These are phyloP conservation scores for Jasminum sambac DNA, from an alignment of 257 asterid species.

Conservation along the genomic window DNA sequence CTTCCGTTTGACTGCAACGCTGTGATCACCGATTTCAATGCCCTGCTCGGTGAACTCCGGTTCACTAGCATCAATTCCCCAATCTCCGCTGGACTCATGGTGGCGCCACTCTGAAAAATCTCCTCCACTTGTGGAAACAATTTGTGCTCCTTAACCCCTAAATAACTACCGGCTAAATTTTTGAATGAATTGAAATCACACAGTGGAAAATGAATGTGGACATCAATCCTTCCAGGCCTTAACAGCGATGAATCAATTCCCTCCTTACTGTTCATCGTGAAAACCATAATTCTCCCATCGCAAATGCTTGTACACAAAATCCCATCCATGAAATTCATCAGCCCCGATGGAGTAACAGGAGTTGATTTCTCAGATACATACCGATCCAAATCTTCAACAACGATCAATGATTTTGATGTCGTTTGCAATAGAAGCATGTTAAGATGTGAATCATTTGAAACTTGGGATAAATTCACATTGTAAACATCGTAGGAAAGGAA, in stretches of 20 bases:
- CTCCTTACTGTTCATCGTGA: constrained; percentile 60
- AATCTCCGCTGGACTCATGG: constrained; percentile 67
- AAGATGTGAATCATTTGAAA: constrained; percentile 52
- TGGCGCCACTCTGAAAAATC: constrained; percentile 55
- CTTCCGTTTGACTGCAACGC: constrained; percentile 48
- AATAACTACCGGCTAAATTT: constrained; percentile 45
- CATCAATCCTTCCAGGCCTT: constrained; percentile 65
- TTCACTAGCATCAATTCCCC: constrained; percentile 60
- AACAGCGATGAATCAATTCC: constrained; percentile 47
- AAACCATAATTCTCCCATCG: constrained; percentile 56
- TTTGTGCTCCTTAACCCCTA: constrained; percentile 63
- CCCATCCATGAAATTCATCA: constrained; percentile 71
- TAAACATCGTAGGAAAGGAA: constrained; percentile 57
- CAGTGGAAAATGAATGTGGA: constrained; percentile 52
- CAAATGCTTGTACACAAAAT: constrained; percentile 38
- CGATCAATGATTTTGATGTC: constrained; percentile 47
- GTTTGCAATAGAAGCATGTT: constrained; percentile 48
- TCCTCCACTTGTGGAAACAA: constrained; percentile 62
- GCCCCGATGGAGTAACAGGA: constrained; percentile 41
- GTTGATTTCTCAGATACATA: constrained; percentile 35
- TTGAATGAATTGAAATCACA: constrained; percentile 61
- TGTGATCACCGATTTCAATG: constrained; percentile 56
- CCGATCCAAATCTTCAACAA: constrained; percentile 62
- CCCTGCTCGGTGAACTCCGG: constrained; percentile 66
- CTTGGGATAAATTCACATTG: constrained; percentile 45